Evolutionary conservation across 139 green algal genomes (phyloP), one percentile per base, ranked within the genome.

Genomic region (Micromonas pusilla): DNA sequence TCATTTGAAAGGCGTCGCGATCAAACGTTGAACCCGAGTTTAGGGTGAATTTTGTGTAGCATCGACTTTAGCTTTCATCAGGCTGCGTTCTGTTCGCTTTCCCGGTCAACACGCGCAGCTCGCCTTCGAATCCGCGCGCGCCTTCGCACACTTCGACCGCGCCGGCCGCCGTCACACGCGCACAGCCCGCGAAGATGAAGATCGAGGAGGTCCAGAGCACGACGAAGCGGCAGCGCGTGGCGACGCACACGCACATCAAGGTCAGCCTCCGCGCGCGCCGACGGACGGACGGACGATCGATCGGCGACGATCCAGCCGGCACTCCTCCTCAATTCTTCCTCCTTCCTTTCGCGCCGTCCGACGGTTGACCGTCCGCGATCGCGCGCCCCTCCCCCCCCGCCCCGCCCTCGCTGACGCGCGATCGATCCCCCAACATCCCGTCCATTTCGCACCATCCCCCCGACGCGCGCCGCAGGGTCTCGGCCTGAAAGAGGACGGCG

Each of bases 231-330:
- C 90, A 97, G 86, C 92, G 95, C 34, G 90, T 99, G 9, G 94
- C 93, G 2, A 95, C 94, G 0, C 95, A 99, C 84, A 97, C 95
- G 23, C 95, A 99, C 79, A 98, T 99, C 88, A 97, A 97, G 81
- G 95, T 75, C 92, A 0, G 34, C 19, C 19, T 20, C 6, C 16
- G 52, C 23, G 30, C 65, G 60, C 65, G 65, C 16, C 25, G 25
- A 33, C 26, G 65, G 13, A 4, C 26, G 28, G n/a, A 26, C 26
- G 65, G 28, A 26, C 28, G 65, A 39, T 39, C 26, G 26, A n/a
- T n/a, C n/a, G n/a, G n/a, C n/a, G n/a, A n/a, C n/a, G n/a, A n/a
- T n/a, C n/a, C n/a, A n/a, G n/a, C n/a, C n/a, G n/a, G n/a, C n/a
- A n/a, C n/a, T n/a, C n/a, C n/a, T 65, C 26, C 26, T 65, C 23